Base-by-base conservation (phyloP, 352 stramenopile genomes). In the Phytophthora pisi region DNA sequence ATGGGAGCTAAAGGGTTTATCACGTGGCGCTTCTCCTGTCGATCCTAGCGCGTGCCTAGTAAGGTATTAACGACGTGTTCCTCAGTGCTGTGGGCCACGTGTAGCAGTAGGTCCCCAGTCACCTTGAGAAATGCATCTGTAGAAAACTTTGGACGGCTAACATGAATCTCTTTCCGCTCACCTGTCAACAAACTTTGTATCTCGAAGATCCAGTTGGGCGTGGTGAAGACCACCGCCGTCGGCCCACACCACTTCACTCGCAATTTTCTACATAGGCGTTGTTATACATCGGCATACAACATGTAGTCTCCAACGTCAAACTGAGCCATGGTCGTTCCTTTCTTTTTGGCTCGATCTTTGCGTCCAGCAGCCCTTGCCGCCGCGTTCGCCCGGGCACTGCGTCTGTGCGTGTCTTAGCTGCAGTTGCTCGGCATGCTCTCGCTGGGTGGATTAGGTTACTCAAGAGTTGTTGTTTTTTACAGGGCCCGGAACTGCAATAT, bases 161-260 rank as follows among this genome's bases (percentile, higher is more conserved):
- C 13, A 45, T 45, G 38, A 45, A 13, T 11, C 4, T 45, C 11
- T 45, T 45, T 45, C 2, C 38, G 38, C 11, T 69, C 28, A 16
- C 20, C 26, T 7, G 65, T 73, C 4, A 73, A n/a, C 38, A 45
- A 20, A 13, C 18, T 61, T 4, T 61, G 13, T 4, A 75, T 55
- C 30, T 55, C 54, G 18, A 56, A 71, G 28, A 71, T 51, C 56
- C 68, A 75, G 6, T 75, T 59, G 8, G 54, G 68, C n/a, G 58
- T 43, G 5, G 57, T 55, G 0, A 26, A 16, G 8, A 50, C 38
- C 11, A 57, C 61, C 28, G 62, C 34, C 49, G 45, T 61, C 15
- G 61, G 55, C 8, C 67, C 61, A 47, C 30, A 69, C 62, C 68
- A 75, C 23, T 71, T 64, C 7, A 63, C 61, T 8, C 31, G 40